Evolutionary conservation across 2,329 filamentous ascomycete species (phyloP).

Genomic region (Arthrocladium fulminans): DNA sequence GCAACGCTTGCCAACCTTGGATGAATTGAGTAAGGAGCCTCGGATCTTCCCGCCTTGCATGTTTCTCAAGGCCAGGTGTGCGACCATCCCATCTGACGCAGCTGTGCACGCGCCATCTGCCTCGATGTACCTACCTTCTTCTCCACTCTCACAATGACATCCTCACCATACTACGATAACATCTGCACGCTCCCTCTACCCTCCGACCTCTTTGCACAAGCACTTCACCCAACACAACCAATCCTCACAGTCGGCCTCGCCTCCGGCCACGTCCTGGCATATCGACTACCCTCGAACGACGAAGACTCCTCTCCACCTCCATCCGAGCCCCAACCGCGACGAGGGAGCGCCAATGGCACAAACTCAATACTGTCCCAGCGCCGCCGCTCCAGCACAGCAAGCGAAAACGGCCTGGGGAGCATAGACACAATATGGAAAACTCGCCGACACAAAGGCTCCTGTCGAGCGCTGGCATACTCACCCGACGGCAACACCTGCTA

Average conservation of each 20-base stretch:
- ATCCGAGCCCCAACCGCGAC: constrained; percentile 1
- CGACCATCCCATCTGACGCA: too few species aligned
- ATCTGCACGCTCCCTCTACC: constrained; percentile 80
- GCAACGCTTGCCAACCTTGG: too few species aligned
- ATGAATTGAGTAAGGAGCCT: too few species aligned
- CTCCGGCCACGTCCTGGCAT: constrained; percentile 48
- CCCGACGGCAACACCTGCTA: constrained; percentile 63
- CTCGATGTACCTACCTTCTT: too few species aligned
- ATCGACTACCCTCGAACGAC: constrained; percentile 50
- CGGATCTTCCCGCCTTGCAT: too few species aligned
- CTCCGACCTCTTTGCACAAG: constrained; percentile 80
- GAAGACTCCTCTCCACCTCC: constrained; percentile 27
- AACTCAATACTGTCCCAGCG: constrained; percentile 15
- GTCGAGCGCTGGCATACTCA: constrained; percentile 69
- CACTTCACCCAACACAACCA: constrained; percentile 73
- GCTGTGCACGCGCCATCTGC: too few species aligned
- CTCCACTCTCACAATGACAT: constrained; percentile 4
- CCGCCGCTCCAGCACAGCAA: constrained; percentile 28
- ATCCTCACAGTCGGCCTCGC: constrained; percentile 70
- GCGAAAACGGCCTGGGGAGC: constrained; percentile 57
- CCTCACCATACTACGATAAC: constrained; percentile 56
- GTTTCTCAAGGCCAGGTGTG: too few species aligned
- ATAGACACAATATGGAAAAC: constrained; percentile 84
- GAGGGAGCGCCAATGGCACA: constrained; percentile 13
- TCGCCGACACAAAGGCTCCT: constrained; percentile 86